Conservation (phyloP, 2,329 filamentous ascomycete species). For the Aspergillus ochraceus region DNA sequence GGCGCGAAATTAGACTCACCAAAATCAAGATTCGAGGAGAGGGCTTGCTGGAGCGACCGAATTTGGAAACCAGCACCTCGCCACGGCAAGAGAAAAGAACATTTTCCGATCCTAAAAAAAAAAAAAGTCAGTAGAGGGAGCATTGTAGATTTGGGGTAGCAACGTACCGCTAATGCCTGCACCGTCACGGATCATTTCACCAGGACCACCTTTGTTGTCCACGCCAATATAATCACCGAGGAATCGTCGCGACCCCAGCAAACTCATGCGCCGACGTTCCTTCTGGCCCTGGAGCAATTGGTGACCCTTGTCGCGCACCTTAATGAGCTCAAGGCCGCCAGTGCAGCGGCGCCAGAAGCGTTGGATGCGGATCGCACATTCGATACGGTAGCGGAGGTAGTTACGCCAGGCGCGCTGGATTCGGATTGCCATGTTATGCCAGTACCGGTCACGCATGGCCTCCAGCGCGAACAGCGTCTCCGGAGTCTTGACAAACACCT, state of each 20-base stretch:
- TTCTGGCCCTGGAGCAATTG: conserved; percentile 78
- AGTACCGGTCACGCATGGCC: conserved; percentile 96
- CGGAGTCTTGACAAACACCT: conserved; percentile 97
- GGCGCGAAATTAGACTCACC: conserved; percentile 30
- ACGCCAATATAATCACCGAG: conserved; percentile 92
- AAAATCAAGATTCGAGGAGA: conserved; percentile 82
- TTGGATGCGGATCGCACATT: conserved; percentile 92
- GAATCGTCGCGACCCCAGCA: conserved; percentile 88
- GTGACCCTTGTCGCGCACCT: conserved; percentile 86
- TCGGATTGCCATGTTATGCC: conserved; percentile 98
- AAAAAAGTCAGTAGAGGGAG: not conserved
- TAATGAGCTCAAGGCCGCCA: conserved; percentile 83
- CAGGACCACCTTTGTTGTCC: conserved; percentile 75
- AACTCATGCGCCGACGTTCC: conserved; percentile 85
- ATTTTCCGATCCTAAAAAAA: conserved; percentile 56
- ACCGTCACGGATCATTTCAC: conserved; percentile 74
- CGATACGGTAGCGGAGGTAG: conserved; percentile 86
- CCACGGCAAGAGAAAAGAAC: conserved; percentile 87
- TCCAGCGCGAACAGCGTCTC: conserved; percentile 96
- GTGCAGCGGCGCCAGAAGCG: conserved; percentile 93
- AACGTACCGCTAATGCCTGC: conserved; percentile 66
- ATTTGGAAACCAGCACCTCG: conserved; percentile 88
- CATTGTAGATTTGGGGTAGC: not conserved
- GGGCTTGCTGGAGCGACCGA: conserved; percentile 92
- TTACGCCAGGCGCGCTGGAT: conserved; percentile 98